A percentile compares a stretch with the other conserved stretches of the same genome.
These are phyloP conservation scores for Craterostigma plantagineum DNA, from an alignment of 257 asterid genomes.

Conservation along the genomic window DNA sequence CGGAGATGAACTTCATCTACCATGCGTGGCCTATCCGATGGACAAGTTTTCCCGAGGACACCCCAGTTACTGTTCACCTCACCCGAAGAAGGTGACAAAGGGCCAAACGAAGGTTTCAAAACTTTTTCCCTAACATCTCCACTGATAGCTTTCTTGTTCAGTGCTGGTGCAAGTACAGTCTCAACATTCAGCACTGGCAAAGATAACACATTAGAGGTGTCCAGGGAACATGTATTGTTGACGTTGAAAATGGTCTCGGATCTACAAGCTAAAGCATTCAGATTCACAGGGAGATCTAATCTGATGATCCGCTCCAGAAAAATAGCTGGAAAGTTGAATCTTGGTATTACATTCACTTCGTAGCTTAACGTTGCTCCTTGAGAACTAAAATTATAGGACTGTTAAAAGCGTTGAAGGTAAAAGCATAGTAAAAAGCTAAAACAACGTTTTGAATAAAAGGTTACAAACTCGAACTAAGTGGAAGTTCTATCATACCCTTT, in stretches of 20 bases:
- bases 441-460: too few species aligned
- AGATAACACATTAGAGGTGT: conserved; percentile 13
- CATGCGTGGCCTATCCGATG: conserved; percentile 49
- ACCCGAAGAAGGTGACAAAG: conserved; percentile 41
- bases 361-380: too few species aligned
- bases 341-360: too few species aligned
- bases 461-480: too few species aligned
- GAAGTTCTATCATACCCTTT: too few species aligned
- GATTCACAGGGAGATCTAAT: too few species aligned
- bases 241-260: conserved; percentile 45
- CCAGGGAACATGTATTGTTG: conserved; percentile 17
- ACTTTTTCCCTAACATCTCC: conserved; percentile 27
- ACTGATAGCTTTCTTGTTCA: conserved; percentile 17
- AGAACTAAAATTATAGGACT: too few species aligned
- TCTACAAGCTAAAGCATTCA: conserved; percentile 35
- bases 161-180: background rate
- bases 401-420: too few species aligned
- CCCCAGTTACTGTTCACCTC: conserved; percentile 64
- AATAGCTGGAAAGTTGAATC: too few species aligned
- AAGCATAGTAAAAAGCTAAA: too few species aligned
- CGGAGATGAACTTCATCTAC: conserved; percentile 98
- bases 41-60: conserved; percentile 61
- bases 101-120: conserved; percentile 42
- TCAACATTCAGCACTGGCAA: conserved; percentile 15
- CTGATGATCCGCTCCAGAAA: too few species aligned